phyloP scores from a whole-genome alignment of 1,139 yeast species.

The Debaryomyces nepalensis region DNA sequence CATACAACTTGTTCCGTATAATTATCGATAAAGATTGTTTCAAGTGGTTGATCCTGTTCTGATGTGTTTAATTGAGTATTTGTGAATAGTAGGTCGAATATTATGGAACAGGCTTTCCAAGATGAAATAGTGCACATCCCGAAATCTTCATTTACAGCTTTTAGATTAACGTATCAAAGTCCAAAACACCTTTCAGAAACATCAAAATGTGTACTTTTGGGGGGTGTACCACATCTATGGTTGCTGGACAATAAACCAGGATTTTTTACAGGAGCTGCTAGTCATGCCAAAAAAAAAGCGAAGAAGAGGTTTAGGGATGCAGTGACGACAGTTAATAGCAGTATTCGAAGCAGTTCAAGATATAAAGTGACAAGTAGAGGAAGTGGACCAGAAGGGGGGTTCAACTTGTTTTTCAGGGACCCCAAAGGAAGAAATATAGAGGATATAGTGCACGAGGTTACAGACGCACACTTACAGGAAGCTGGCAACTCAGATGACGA shows the following conservation, averaged over 20 bases:
- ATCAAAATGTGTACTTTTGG: conserved; percentile 59
- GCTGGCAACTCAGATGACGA: background rate
- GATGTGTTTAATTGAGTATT: background rate
- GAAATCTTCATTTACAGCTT: conserved; percentile 33
- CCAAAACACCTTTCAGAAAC: conserved; percentile 54
- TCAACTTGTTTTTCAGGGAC: conserved; percentile 13
- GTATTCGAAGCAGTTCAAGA: conserved; percentile 17
- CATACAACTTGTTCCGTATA: background rate
- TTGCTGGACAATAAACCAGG: conserved; percentile 33
- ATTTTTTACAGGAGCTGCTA: conserved; percentile 20
- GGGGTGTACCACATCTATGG: conserved; percentile 72
- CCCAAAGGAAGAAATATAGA: conserved; percentile 5
- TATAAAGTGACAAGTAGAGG: conserved; percentile 6
- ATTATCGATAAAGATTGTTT: background rate
- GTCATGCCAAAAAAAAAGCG: conserved; percentile 21
- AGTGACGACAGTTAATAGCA: conserved; percentile 19
- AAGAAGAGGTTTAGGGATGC: conserved; percentile 21
- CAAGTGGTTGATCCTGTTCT: background rate
- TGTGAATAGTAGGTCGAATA: conserved; percentile 4
- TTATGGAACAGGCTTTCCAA: background rate
- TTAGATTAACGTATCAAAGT: conserved; percentile 58
- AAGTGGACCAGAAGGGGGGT: conserved; percentile 14
- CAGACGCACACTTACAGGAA: background rate
- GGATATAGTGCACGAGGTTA: conserved; percentile 7
- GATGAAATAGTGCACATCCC: conserved; percentile 15